Percentiles rank a stretch among this genome's conserved stretches.
These are phyloP conservation scores for Phycomyces nitens DNA, from an alignment of 192 early-diverging fungal species.

Conservation along the genomic window DNA sequence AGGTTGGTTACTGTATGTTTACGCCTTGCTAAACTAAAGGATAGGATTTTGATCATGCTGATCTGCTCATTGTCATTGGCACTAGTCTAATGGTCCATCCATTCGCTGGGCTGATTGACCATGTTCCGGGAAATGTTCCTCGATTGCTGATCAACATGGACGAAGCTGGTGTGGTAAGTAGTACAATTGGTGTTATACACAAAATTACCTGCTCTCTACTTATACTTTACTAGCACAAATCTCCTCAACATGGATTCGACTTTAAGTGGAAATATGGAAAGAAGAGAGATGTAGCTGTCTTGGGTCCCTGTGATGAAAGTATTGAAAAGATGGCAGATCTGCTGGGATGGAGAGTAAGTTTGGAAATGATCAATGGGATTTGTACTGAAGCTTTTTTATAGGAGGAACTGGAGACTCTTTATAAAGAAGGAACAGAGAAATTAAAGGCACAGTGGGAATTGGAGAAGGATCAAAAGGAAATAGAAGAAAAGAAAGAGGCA, in stretches of 20 bases:
- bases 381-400: background rate
- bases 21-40: too few relatives aligned
- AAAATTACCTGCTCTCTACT: background rate
- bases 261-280: constrained; percentile 66
- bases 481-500: constrained; percentile 6
- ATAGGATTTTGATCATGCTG: constrained; percentile 72
- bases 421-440: constrained; percentile 22
- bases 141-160: constrained; percentile 91
- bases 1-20: constrained; percentile 13
- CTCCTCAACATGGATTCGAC: constrained; percentile 62
- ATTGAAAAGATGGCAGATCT: constrained; percentile 61
- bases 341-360: constrained; percentile 66
- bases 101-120: constrained; percentile 76
- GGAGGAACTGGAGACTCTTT: constrained; percentile 25
- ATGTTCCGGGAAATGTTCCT: constrained; percentile 61
- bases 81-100: constrained; percentile 89
- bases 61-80: constrained; percentile 91
- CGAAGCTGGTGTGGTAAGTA: constrained; percentile 61
- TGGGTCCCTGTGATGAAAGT: constrained; percentile 85
- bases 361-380: background rate
- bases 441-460: constrained; percentile 23
- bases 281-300: constrained; percentile 73
- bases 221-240: constrained; percentile 1
- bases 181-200: background rate
- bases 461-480: constrained; percentile 4